Conservation (phyloP, 2,329 filamentous ascomycete species). For the Coniochaeta ligniaria region DNA sequence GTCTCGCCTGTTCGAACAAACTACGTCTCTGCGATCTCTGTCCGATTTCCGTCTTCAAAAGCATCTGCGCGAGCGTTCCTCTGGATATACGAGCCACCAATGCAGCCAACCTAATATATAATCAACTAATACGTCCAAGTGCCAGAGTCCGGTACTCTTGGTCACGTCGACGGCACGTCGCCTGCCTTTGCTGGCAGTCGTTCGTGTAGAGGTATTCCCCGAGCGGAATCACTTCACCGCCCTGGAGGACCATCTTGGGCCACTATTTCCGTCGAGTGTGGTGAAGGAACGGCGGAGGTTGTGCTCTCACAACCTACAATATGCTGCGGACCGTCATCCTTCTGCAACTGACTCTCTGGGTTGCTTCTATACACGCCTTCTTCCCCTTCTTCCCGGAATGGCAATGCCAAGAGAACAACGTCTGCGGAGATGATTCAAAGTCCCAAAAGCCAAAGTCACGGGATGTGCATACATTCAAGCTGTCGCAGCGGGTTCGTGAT, state of each 20-base stretch:
- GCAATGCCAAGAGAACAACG: slow-evolving; percentile 17
- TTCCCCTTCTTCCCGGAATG: slow-evolving; percentile 33
- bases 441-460: slow-evolving; percentile 5
- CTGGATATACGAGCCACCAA: slow-evolving; percentile 7
- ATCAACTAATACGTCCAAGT: slow-evolving; percentile 16
- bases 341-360: slow-evolving; percentile 40
- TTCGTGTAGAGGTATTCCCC: not conserved
- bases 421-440: slow-evolving; percentile 17
- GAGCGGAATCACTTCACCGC: not conserved
- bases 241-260: not conserved
- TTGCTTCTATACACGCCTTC: slow-evolving; percentile 38
- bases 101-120: slow-evolving; percentile 19
- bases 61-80: not conserved
- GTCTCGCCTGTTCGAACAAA: not conserved
- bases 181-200: not conserved
- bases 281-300: slow-evolving; percentile 14
- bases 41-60: not conserved
- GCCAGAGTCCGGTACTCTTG: slow-evolving; percentile 17
- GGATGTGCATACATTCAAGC: slow-evolving; percentile 28
- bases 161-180: slow-evolving; percentile 3
- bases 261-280: slow-evolving; percentile 5
- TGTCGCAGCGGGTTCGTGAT: slow-evolving; percentile 28
- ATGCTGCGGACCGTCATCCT: slow-evolving; percentile 34
- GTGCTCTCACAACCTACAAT: slow-evolving; percentile 12
- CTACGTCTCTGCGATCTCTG: not conserved